Evolutionary conservation across 257 asterid genomes (phyloP).

Genomic region (Ligustrum vulgare): DNA sequence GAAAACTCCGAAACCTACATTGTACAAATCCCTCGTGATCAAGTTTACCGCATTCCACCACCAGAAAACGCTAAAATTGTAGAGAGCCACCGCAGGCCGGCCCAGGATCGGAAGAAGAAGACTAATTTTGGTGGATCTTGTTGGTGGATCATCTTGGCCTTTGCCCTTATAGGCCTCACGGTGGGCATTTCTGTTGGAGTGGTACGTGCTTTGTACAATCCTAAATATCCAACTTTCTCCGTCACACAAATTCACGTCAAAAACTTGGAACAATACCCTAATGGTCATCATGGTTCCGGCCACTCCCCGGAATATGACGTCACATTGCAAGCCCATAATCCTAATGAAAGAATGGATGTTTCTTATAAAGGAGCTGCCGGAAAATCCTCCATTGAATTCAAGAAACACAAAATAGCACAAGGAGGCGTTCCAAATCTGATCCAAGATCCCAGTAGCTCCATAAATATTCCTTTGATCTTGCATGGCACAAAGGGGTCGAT

Average conservation of each 20-base stretch:
- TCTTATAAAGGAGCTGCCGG: slow-evolving; percentile 36
- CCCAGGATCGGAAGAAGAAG: background rate
- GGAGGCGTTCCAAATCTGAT: slow-evolving; percentile 33
- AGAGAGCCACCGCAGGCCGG: slow-evolving; percentile 31
- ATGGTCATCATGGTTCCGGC: background rate
- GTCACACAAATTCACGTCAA: slow-evolving; percentile 30
- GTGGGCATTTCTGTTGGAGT: background rate
- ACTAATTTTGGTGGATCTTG: slow-evolving; percentile 12
- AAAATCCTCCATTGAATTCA: slow-evolving; percentile 27
- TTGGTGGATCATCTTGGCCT: slow-evolving; percentile 20
- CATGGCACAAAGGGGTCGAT: slow-evolving; percentile 23
- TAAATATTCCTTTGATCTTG: slow-evolving; percentile 24
- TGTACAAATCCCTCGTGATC: slow-evolving; percentile 70
- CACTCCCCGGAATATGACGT: slow-evolving; percentile 29
- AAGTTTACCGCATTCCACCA: slow-evolving; percentile 77
- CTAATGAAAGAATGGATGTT: slow-evolving; percentile 37
- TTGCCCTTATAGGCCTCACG: slow-evolving; percentile 21
- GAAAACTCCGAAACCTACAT: slow-evolving; percentile 48
- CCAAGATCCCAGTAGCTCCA: slow-evolving; percentile 8
- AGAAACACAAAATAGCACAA: slow-evolving; percentile 35
- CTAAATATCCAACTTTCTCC: slow-evolving; percentile 46
- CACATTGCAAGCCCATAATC: slow-evolving; percentile 31
- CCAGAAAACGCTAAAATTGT: slow-evolving; percentile 65
- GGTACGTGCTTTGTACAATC: slow-evolving; percentile 39
- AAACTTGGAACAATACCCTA: background rate